Evolutionary conservation across 208 protist genomes (phyloP), one percentile per base, ranked within the genome.

Genomic region (Entamoeba moshkovskii): DNA sequence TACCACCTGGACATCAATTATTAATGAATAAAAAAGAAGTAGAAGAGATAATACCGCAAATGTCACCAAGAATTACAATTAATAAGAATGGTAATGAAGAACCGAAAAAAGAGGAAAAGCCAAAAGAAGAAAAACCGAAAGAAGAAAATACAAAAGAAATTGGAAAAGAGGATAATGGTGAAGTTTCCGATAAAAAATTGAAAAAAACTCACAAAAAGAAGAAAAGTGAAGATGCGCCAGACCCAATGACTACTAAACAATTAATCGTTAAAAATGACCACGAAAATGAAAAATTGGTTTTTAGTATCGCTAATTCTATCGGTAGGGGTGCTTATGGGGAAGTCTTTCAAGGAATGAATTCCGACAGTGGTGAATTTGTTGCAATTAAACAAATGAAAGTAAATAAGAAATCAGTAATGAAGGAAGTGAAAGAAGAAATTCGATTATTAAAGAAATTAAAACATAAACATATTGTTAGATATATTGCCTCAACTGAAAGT

Each of bases 371-470:
- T 3, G 15, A 94, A 16, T 66, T 93, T 33, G 92, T 93, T 46
- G 94, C 94, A 73, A 45, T 94, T 16, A 95, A 95, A 95, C n/a
- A 95, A 49, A 48, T 94, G 25, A 92, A 94, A 38, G 38, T 49
- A 59, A 49, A 94, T 22, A 59, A 49, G 38, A 44, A 33, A 45
- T 18, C 46, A 48, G 52, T 91, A 33, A 25, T 94, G 16, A 42
- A 93, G 38, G 44, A 93, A 93, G 44, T 93, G 4, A 22, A 52
- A 52, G 46, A 47, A 59, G 52, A 94, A 52, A 92, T 92, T 44
- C n/a, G n/a, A 45, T n/a, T 94, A 44, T 22, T 94, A 2, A 47
- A 92, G 42, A 52, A 92, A 18, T 46, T 94, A 13, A 49, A 38
- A 48, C 29, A 52, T 4, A 18, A 44, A 49, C 45, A 92, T 49